Evolutionary conservation across 192 early-diverging fungal species (phyloP), one percentile per base, ranked within the genome.

Genomic region (Coemansia sp.): DNA sequence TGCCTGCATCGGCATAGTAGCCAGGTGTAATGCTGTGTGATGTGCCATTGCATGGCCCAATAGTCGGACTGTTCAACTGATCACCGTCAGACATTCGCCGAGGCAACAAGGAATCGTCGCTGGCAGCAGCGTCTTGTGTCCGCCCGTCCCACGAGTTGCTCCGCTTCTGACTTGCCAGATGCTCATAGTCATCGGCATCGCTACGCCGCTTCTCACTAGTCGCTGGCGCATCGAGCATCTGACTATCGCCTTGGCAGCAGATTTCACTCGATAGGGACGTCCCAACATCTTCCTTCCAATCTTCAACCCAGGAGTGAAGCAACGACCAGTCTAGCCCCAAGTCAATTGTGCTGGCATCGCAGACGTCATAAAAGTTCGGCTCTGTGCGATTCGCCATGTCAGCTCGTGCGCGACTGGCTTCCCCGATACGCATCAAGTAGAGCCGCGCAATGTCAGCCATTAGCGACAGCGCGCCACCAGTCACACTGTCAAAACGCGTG

Each of bases 361-460:
- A 23, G 13, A 81, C 42, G 25, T 81, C 78, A 23, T 42, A 64
- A 3, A 76, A 35, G 23, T 73, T 81, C 10, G 78, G 78, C 18
- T 81, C 69, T 12, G 70, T 66, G 18, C 78, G 65, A 12, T 58
- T 66, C 6, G 78, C 78, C 45, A 81, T 33, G 31, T 81, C 78
- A 9, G 78, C 70, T 26, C 66, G 78, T 35, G 78, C 66, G 35
- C 67, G 64, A 23, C 73, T 76, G 13, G 78, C 69, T 41, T 81
- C 78, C 14, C 78, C 78, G 25, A 81, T 64, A 14, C 78, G 73
- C 69, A 70, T 34, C 62, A 81, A 12, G 38, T 81, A 81, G 38
- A 75, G 34, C 47, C 78, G 73, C 16, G 73, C 73, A 48, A 72
- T 36, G 56, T 81, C 73, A 6, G 73, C 67, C 5, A 81, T 35